Conservation (phyloP, 208 protist genomes). For the Crithidia expoeki region DNA sequence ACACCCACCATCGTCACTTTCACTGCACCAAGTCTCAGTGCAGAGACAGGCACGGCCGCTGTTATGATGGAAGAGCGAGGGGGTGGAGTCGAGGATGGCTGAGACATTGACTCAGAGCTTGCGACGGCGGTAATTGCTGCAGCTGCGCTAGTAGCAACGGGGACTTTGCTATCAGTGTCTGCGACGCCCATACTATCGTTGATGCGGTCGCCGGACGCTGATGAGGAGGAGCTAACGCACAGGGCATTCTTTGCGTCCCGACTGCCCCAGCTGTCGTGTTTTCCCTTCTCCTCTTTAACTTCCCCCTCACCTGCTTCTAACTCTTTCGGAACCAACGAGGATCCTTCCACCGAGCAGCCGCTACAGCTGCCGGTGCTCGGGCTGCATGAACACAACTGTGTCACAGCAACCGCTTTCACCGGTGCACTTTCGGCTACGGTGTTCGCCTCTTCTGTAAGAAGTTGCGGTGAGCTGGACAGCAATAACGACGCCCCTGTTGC, state of each 20-base stretch:
- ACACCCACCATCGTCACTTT: neutral
- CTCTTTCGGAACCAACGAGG: neutral
- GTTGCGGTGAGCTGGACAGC: neutral
- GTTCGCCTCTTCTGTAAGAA: neutral
- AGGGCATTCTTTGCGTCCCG: neutral
- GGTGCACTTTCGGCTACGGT: neutral
- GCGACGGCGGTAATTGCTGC: neutral
- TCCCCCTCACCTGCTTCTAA: neutral
- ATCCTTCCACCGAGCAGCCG: neutral
- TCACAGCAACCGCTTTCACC: neutral
- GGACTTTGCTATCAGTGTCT: neutral
- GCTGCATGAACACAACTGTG: neutral
- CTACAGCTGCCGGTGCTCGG: constrained; percentile 4
- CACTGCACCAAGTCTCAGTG: neutral
- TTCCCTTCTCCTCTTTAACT: neutral
- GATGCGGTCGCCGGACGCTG: neutral
- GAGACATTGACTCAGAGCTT: neutral
- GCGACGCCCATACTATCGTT: neutral
- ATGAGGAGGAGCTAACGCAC: neutral
- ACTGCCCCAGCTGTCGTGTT: neutral
- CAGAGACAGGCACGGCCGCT: neutral
- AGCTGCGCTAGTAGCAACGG: neutral
- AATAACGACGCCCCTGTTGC: neutral
- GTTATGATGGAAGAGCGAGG: neutral
- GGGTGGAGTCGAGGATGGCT: neutral